Evolutionary conservation across 31 red algal genomes (phyloP).

Genomic region (Asparagopsis taxiformis): DNA sequence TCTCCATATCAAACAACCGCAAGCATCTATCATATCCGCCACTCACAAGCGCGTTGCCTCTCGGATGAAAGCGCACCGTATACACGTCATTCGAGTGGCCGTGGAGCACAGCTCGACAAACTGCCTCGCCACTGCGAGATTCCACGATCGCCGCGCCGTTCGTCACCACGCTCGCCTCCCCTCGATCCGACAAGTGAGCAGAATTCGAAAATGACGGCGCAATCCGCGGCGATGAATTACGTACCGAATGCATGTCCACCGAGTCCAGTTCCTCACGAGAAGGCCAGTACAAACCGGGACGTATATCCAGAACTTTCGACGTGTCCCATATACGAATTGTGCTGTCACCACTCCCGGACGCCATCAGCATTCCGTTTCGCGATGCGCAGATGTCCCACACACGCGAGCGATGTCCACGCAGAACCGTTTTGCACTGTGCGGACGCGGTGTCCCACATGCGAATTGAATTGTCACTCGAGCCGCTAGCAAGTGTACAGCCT

Average conservation of each 20-base stretch:
- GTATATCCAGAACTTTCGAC: conserved; percentile 17
- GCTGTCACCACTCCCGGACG: conserved; percentile 79
- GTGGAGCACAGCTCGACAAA: conserved; percentile 28
- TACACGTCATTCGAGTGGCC: conserved; percentile 89
- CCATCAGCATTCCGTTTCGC: conserved; percentile 69
- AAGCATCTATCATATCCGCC: conserved; percentile 91
- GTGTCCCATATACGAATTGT: conserved; percentile 81
- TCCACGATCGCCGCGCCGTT: not conserved
- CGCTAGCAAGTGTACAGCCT: conserved; percentile 75
- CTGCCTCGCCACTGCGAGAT: not conserved
- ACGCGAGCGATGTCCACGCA: conserved; percentile 84
- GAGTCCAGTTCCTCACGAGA: conserved; percentile 13
- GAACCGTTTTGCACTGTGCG: conserved; percentile 22
- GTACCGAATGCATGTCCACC: not conserved
- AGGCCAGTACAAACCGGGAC: conserved; percentile 8
- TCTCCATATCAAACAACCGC: conserved; percentile 83
- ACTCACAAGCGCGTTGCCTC: conserved; percentile 65
- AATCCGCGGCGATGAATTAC: not conserved
- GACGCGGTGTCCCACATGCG: conserved; percentile 76
- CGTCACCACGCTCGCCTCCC: not conserved
- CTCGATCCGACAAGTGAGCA: not conserved
- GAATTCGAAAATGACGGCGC: not conserved
- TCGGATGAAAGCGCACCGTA: conserved; percentile 81
- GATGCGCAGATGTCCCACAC: conserved; percentile 91
- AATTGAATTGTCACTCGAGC: conserved; percentile 85